Base-by-base conservation (phyloP, 257 asterid genomes). In the Gynochthodes officinalis region DNA sequence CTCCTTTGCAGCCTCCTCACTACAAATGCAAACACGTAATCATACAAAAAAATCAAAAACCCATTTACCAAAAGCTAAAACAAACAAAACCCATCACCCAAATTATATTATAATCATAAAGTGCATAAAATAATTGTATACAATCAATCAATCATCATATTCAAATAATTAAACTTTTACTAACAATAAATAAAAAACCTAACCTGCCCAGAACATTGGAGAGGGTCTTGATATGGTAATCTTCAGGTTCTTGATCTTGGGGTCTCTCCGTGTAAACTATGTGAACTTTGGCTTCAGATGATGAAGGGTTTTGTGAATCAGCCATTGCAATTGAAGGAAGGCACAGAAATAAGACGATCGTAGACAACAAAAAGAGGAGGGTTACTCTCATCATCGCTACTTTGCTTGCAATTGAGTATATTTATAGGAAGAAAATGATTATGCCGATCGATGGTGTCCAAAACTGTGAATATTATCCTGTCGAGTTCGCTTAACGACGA, bases 1-100 rank as follows among this genome's bases (percentile, higher is more conserved):
- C 71, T 70, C 89, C 78, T 89, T 90, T 61, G 98, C 98, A 74
- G 96, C 96, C 58, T 85, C 97, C 89, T 89, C 96, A 81, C 98
- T 92, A 53, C n/a, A n/a, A n/a, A n/a, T n/a, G n/a, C n/a, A n/a
- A n/a, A n/a, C n/a, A n/a, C n/a, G n/a, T n/a, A n/a, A n/a, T 0
- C 64, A 30, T 48, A n/a, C 13, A 57, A 28, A n/a, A 33, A 46
- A 2, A 67, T 52, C 58, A 52, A 37, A 67, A 74, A 73, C 43
- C 30, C 73, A 75, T 10, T 0, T 32, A 14, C 16, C 18, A 68
- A 60, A 75, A 35, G 50, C 7, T 13, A 81, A 57, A 0, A 12
- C 30, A 7, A 60, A 16, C 42, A 15, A 32, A 35, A 43, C 4
- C 19, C 57, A 65, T 19, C 5, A 64, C 55, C 69, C 9, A 18